Evolutionary conservation across 176 grass and related monocot species (phyloP).

Genomic region (Oryza punctata): DNA sequence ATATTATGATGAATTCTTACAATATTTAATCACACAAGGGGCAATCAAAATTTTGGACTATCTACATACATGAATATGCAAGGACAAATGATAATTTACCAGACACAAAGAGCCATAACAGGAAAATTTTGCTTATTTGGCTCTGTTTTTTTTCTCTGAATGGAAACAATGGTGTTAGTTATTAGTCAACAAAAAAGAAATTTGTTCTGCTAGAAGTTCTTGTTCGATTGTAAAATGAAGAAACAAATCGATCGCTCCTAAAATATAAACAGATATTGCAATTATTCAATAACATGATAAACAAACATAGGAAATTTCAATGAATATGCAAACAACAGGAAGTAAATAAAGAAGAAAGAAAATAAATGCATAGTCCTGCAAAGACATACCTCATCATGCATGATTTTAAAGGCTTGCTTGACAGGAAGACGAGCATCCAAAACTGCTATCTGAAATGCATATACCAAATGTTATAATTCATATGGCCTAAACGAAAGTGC

Average conservation of each 20-base stretch:
- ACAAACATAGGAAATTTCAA: conserved; percentile 6
- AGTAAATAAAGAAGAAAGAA: background rate
- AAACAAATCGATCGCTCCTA: background rate
- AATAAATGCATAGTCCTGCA: background rate
- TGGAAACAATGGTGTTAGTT: background rate
- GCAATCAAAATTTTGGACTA: conserved; percentile 20
- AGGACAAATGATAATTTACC: background rate
- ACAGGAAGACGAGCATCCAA: conserved; percentile 64
- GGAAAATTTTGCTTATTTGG: background rate
- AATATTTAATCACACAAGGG: background rate
- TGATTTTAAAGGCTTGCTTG: conserved; percentile 75
- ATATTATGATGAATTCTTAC: conserved; percentile 5
- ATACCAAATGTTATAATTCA: conserved; percentile 25
- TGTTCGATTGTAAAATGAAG: conserved; percentile 12
- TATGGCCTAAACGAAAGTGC: conserved; percentile 20
- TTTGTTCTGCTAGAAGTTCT: conserved; percentile 12
- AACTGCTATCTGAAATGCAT: conserved; percentile 56
- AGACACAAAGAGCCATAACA: conserved; percentile 13
- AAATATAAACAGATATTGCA: background rate
- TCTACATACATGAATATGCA: background rate
- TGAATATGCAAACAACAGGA: conserved; percentile 20
- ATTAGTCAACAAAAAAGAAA: conserved; percentile 15
- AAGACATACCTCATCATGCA: conserved; percentile 65
- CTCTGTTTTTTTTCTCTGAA: conserved; percentile 9
- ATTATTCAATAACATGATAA: conserved; percentile 4